These are phyloP conservation scores for Candida sonorensis DNA, from an alignment of 805 yeast genomes.

Conservation along the genomic window DNA sequence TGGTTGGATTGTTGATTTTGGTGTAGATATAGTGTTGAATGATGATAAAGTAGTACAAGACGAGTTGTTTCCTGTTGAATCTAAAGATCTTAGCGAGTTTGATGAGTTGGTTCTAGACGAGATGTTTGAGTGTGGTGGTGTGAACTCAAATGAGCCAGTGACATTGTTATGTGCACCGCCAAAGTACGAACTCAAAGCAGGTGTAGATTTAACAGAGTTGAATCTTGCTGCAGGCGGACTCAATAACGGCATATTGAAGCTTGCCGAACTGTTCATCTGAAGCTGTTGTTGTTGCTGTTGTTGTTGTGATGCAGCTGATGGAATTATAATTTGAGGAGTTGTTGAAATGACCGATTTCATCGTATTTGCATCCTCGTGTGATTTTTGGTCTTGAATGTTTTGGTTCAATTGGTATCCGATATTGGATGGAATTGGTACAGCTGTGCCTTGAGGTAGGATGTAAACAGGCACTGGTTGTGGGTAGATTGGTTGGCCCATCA, in stretches of 20 bases:
- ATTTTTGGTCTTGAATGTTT: too few relatives aligned
- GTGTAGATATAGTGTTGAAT: slow-evolving; percentile 4
- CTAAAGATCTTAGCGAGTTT: slow-evolving; percentile 26
- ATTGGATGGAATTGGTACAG: slow-evolving; percentile 14
- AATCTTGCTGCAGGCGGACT: slow-evolving; percentile 7
- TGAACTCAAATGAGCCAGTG: slow-evolving; percentile 11
- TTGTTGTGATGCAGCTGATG: slow-evolving; percentile 3
- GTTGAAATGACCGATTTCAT: too few relatives aligned
- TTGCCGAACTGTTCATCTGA: too few relatives aligned
- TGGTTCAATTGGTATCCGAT: slow-evolving; percentile 9
- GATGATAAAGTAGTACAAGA: slow-evolving; percentile 20
- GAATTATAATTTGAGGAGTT: too few relatives aligned
- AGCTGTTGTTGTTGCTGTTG: slow-evolving; percentile 4
- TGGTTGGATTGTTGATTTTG: slow-evolving; percentile 12
- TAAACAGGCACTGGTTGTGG: slow-evolving; percentile 27
- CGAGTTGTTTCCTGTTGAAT: slow-evolving; percentile 22
- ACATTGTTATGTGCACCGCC: too few relatives aligned
- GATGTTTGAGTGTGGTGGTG: slow-evolving; percentile 23
- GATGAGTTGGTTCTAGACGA: slow-evolving; percentile 28
- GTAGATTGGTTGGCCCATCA: slow-evolving; percentile 25
- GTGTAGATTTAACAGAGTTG: slow-evolving; percentile 18
- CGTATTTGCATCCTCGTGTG: too few relatives aligned
- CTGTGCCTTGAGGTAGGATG: slow-evolving; percentile 19
- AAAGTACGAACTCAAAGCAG: slow-evolving; percentile 15
- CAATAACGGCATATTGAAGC: too few relatives aligned